A percentile compares a stretch with the other conserved stretches of the same genome.
These are phyloP conservation scores for Dryadomyces quercivorus DNA, from an alignment of 2,329 filamentous ascomycete genomes.

Conservation along the genomic window DNA sequence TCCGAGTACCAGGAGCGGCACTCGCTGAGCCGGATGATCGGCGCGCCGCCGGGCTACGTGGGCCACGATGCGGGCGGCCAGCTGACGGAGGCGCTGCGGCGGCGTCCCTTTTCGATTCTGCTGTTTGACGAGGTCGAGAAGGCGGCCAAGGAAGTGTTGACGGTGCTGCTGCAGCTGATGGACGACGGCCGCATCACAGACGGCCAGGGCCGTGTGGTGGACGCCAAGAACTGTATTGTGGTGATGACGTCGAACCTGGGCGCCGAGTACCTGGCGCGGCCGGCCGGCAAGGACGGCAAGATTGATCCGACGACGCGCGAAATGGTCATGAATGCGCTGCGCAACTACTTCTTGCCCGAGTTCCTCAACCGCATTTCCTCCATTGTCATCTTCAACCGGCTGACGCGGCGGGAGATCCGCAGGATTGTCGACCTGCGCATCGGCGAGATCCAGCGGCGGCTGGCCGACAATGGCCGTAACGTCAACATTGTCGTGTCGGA, in stretches of 20 bases:
- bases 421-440: conserved; percentile 91
- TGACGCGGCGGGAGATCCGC: conserved; percentile 80
- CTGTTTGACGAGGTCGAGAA: conserved; percentile 98
- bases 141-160: conserved; percentile 93
- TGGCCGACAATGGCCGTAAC: conserved; percentile 74
- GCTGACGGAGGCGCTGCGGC: conserved; percentile 84
- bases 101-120: conserved; percentile 93
- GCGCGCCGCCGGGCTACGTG: conserved; percentile 91
- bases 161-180: conserved; percentile 97
- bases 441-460: conserved; percentile 77
- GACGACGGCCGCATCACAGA: conserved; percentile 98
- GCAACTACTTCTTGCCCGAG: conserved; percentile 94
- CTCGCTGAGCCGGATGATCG: conserved; percentile 92
- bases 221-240: conserved; percentile 96
- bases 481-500: conserved; percentile 72
- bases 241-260: conserved; percentile 98
- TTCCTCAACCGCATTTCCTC: conserved; percentile 97
- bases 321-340: conserved; percentile 79
- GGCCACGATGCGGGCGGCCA: conserved; percentile 94
- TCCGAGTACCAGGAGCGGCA: conserved; percentile 98
- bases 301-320: conserved; percentile 80
- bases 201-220: conserved; percentile 86
- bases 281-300: conserved; percentile 63
- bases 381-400: conserved; percentile 95
- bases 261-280: conserved; percentile 80